phyloP scores from a whole-genome alignment of 148 eudicot genomes.

The Camellia japonica region DNA sequence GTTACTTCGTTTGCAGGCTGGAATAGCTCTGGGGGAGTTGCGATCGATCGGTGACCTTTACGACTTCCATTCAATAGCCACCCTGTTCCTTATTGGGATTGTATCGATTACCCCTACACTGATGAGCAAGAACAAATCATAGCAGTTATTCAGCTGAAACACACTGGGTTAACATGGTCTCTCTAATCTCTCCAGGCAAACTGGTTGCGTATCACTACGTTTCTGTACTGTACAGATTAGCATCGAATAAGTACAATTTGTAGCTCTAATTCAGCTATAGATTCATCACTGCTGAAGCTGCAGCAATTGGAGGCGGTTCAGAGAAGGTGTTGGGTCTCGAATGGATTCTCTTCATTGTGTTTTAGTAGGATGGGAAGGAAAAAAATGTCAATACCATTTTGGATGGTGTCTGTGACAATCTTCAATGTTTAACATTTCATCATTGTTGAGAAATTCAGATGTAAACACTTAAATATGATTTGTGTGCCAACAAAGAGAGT shows the following conservation, averaged over 20 bases:
- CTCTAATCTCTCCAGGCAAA: not conserved
- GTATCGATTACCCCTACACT: constrained; percentile 77
- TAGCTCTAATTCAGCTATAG: constrained; percentile 5
- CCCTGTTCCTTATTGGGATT: constrained; percentile 83
- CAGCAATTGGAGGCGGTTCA: not conserved
- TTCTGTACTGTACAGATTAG: constrained; percentile 13
- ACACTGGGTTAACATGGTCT: not conserved
- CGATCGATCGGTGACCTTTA: constrained; percentile 81
- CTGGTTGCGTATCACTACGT: not conserved
- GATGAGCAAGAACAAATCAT: constrained; percentile 49
- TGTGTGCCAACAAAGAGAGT: not conserved
- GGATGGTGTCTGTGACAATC: not conserved
- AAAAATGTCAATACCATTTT: no score
- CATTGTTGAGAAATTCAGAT: not conserved
- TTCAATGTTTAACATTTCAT: not conserved
- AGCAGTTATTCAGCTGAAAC: constrained; percentile 8
- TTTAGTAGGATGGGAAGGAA: not conserved
- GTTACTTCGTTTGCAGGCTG: constrained; percentile 53
- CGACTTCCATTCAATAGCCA: constrained; percentile 76
- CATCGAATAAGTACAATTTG: not conserved
- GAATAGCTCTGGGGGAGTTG: constrained; percentile 88
- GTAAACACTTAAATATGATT: no score
- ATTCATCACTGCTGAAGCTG: not conserved
- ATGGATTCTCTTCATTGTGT: constrained; percentile 4
- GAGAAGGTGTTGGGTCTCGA: not conserved